Evolutionary conservation across 495 filamentous ascomycete species (phyloP).

Genomic region (Haplographium delicatum): DNA sequence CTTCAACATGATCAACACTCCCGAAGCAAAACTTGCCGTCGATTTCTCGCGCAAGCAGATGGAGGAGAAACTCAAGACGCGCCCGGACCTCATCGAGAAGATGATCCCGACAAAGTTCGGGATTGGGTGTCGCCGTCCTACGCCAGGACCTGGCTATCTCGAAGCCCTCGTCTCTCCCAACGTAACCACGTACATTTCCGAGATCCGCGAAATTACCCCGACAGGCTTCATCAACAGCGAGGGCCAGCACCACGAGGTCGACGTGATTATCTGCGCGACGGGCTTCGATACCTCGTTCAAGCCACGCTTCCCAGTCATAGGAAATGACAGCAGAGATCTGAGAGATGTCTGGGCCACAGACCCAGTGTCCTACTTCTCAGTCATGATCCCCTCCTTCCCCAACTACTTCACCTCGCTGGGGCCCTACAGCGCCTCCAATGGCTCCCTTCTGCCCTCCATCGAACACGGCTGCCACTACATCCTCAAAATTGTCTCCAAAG

Average conservation of each 20-base stretch:
- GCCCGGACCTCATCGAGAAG: conserved; percentile 46
- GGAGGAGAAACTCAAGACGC: conserved; percentile 49
- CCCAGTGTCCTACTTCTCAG: conserved; percentile 58
- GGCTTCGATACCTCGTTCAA: conserved; percentile 56
- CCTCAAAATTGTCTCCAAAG: too few species aligned
- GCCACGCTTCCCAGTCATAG: conserved; percentile 51
- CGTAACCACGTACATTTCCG: conserved; percentile 48
- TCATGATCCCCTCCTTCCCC: conserved; percentile 55
- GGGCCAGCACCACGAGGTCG: conserved; percentile 47
- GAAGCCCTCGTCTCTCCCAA: conserved; percentile 60
- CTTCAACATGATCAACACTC: too few species aligned
- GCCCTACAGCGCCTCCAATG: conserved; percentile 44
- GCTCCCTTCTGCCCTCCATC: too few species aligned
- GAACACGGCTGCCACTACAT: too few species aligned
- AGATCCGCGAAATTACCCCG: conserved; percentile 52
- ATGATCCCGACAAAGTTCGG: background rate
- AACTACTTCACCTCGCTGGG: conserved; percentile 56
- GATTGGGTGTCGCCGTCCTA: conserved; percentile 57
- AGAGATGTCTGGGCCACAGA: conserved; percentile 44
- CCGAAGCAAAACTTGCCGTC: too few species aligned
- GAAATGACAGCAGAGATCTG: conserved; percentile 44
- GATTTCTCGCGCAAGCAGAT: too few species aligned
- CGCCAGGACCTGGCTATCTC: conserved; percentile 65
- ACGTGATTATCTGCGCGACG: conserved; percentile 62
- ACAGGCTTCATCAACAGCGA: conserved; percentile 55